Conservation (phyloP, 192 early-diverging fungal genomes). For the Paraglomus brasilianum region DNA sequence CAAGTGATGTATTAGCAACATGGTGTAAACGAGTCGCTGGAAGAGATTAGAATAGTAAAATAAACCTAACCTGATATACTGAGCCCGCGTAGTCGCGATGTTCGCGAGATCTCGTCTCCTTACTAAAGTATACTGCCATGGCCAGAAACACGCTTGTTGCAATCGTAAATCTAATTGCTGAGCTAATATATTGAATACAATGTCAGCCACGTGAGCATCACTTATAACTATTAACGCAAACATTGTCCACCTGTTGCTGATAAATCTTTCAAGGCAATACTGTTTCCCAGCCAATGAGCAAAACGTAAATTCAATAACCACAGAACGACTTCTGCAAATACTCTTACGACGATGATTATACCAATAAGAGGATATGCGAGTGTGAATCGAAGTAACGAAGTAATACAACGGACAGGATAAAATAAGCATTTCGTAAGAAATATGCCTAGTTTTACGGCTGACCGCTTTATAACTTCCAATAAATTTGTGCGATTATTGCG, state of each 20-base stretch:
- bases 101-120: slow-evolving; percentile 58
- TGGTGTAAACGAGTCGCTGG: neutral
- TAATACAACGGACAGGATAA: slow-evolving; percentile 30
- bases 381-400: slow-evolving; percentile 42
- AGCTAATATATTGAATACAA: slow-evolving; percentile 37
- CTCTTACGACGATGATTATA: slow-evolving; percentile 49
- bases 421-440: slow-evolving; percentile 36
- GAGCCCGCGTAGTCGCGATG: slow-evolving; percentile 59
- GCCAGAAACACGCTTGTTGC: slow-evolving; percentile 84
- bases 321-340: slow-evolving; percentile 54
- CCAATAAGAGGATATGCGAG: slow-evolving; percentile 40
- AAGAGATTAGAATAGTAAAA: slow-evolving; percentile 8
- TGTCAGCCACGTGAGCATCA: slow-evolving; percentile 11
- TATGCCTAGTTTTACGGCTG: slow-evolving; percentile 40
- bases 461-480: slow-evolving; percentile 40
- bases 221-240: slow-evolving; percentile 19
- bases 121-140: slow-evolving; percentile 74
- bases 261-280: slow-evolving; percentile 71
- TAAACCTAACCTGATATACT: slow-evolving; percentile 83
- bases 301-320: slow-evolving; percentile 60
- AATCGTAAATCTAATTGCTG: slow-evolving; percentile 89
- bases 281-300: slow-evolving; percentile 56
- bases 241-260: slow-evolving; percentile 54
- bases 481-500: slow-evolving; percentile 39
- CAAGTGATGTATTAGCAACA: neutral